Conservation (phyloP, 768 basidiomycete species). For the Rhodocollybia butyracea region DNA sequence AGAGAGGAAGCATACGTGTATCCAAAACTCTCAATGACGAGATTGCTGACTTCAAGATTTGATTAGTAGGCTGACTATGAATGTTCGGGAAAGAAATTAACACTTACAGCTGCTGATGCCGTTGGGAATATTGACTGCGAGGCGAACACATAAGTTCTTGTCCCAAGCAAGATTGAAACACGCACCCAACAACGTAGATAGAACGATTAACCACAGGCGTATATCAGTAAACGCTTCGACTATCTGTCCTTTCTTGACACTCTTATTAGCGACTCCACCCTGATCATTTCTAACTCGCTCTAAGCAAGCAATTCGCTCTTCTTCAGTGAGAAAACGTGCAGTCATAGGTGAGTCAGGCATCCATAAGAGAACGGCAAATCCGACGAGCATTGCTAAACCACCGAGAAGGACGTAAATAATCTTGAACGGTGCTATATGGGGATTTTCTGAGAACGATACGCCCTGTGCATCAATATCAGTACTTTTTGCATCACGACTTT, state of each 20-base stretch:
- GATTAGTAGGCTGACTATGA: not conserved
- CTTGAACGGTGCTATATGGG: constrained; percentile 50
- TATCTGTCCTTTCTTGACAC: constrained; percentile 55
- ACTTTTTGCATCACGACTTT: not conserved
- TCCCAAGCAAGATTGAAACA: constrained; percentile 1
- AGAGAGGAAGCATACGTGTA: constrained; percentile 44
- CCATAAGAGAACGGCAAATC: constrained; percentile 52
- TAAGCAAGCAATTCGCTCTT: constrained; percentile 59
- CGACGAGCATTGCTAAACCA: constrained; percentile 57
- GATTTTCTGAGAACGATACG: constrained; percentile 51
- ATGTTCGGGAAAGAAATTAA: not conserved
- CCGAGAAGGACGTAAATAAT: constrained; percentile 62
- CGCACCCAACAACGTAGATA: constrained; percentile 58
- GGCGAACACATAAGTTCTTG: too few species aligned
- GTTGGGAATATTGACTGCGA: constrained; percentile 60
- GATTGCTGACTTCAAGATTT: constrained; percentile 52
- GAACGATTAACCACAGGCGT: constrained; percentile 59
- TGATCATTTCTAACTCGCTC: constrained; percentile 68
- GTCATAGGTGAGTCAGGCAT: constrained; percentile 66
- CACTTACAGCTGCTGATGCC: constrained; percentile 64
- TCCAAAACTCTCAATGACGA: constrained; percentile 61
- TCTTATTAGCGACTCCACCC: constrained; percentile 60
- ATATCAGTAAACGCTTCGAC: constrained; percentile 54
- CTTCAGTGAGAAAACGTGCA: constrained; percentile 49
- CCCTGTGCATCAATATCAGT: constrained; percentile 43